phyloP scores from a whole-genome alignment of 306 rosid species.

The Sophora flavescens region DNA sequence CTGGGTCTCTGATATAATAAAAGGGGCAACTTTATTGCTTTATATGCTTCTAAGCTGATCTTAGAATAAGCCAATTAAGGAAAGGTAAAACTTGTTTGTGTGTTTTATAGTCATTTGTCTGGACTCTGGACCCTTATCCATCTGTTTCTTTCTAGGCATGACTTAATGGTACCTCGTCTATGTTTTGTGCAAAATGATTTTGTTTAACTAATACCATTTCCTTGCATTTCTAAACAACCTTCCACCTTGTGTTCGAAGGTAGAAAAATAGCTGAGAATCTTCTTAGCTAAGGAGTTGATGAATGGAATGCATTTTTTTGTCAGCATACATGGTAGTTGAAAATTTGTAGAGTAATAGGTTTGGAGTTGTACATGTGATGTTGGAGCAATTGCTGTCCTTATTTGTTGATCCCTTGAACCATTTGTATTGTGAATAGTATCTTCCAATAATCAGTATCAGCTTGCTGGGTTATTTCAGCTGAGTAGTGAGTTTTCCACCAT shows the following conservation, averaged over 20 bases:
- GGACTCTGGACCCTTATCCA: neutral
- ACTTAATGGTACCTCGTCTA: neutral
- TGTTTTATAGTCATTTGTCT: constrained; percentile 3
- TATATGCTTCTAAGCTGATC: neutral
- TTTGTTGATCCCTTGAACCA: constrained; percentile 7
- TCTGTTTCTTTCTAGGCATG: neutral
- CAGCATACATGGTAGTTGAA: neutral
- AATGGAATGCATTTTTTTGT: constrained; percentile 6
- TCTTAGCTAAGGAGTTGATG: constrained; percentile 2
- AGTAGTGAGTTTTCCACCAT: neutral
- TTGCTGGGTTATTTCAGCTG: constrained; percentile 31
- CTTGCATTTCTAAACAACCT: constrained; percentile 5
- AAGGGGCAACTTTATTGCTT: neutral
- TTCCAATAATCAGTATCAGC: constrained; percentile 17
- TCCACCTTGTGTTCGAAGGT: neutral
- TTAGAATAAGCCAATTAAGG: constrained; percentile 22
- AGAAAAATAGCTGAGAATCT: neutral
- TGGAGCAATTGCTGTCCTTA: constrained; percentile 10
- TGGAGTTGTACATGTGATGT: neutral
- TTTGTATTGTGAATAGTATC: neutral
- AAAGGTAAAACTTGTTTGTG: constrained; percentile 3
- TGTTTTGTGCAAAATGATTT: neutral
- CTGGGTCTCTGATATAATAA: neutral
- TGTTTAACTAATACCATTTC: neutral
- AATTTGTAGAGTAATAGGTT: constrained; percentile 24